Percentiles rank a stretch among this genome's conserved stretches.
Evolutionary conservation across 2,329 filamentous ascomycete species (phyloP).

Genomic region (Fonsecaea pedrosoi): DNA sequence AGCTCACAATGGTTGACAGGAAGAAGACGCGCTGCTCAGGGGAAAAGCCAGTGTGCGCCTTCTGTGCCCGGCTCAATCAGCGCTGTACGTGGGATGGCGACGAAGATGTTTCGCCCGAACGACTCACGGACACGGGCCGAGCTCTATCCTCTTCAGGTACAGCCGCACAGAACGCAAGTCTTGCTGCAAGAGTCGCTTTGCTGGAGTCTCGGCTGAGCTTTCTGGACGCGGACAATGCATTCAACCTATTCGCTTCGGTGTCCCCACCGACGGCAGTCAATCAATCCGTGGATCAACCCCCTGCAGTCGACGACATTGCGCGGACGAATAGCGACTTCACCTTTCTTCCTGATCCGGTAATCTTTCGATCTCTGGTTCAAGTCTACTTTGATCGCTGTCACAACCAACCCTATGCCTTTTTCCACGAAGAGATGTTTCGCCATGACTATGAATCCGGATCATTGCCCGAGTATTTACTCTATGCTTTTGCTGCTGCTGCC

Average conservation of each 20-base stretch:
- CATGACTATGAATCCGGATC: slow-evolving; percentile 39
- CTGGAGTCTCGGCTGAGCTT: slow-evolving; percentile 26
- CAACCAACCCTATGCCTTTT: slow-evolving; percentile 50
- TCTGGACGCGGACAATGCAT: slow-evolving; percentile 17
- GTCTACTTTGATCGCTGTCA: slow-evolving; percentile 48
- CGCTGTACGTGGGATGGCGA: slow-evolving; percentile 25
- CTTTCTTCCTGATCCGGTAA: slow-evolving; percentile 3
- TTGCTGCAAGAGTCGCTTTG: slow-evolving; percentile 25
- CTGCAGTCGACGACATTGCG: neutral
- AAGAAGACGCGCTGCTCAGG: slow-evolving; percentile 46
- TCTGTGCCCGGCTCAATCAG: slow-evolving; percentile 42
- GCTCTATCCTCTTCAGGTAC: slow-evolving; percentile 2
- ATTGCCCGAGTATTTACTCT: slow-evolving; percentile 44
- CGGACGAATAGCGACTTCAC: slow-evolving; percentile 13
- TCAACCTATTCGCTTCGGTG: slow-evolving; percentile 15
- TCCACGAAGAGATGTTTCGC: slow-evolving; percentile 47
- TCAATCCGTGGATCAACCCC: slow-evolving; percentile 6
- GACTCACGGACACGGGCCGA: slow-evolving; percentile 1
- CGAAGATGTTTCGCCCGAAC: slow-evolving; percentile 10
- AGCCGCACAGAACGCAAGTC: slow-evolving; percentile 14
- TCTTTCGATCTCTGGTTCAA: slow-evolving; percentile 33
- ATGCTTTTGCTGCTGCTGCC: slow-evolving; percentile 46
- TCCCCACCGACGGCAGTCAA: slow-evolving; percentile 2
- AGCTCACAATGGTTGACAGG: slow-evolving; percentile 23
- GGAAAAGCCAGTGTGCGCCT: slow-evolving; percentile 45